Evolutionary conservation across 192 early-diverging fungal species (phyloP).

Genomic region (Entomortierella parvispora): DNA sequence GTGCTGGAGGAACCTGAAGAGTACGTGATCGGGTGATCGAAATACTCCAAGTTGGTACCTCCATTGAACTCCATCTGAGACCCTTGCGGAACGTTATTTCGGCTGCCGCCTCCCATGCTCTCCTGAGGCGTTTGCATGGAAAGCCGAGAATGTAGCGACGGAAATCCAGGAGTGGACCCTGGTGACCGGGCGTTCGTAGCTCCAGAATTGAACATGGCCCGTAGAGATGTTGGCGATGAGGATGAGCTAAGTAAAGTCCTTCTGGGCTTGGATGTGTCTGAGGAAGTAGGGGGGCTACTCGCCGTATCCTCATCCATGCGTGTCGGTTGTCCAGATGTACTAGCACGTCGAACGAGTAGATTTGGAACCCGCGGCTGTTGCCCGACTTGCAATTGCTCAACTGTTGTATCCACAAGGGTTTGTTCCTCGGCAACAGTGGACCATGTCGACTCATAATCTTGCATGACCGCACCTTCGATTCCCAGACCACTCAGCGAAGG

Average conservation of each 20-base stretch:
- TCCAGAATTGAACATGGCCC: conserved; percentile 16
- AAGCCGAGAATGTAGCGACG: too few species aligned
- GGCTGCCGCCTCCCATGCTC: neutral
- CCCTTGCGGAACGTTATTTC: too few species aligned
- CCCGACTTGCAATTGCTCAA: neutral
- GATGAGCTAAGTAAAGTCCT: conserved; percentile 33
- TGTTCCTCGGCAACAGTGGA: neutral
- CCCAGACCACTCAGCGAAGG: neutral
- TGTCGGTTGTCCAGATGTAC: conserved; percentile 39
- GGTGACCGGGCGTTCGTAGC: neutral
- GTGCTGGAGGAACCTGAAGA: conserved; percentile 22
- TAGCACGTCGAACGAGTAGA: conserved; percentile 30
- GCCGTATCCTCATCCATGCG: conserved; percentile 21
- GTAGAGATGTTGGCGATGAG: conserved; percentile 40
- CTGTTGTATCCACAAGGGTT: neutral
- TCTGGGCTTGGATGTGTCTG: neutral
- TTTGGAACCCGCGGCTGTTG: conserved; percentile 3
- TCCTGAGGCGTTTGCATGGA: neutral
- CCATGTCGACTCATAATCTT: neutral
- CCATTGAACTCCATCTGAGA: conserved; percentile 3
- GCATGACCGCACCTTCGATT: neutral
- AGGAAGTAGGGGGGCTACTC: neutral
- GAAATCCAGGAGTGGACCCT: neutral
- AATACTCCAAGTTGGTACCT: conserved; percentile 24
- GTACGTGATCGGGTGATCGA: conserved; percentile 18